Evolutionary conservation across 305 asterid genomes (phyloP), one percentile per base, ranked within the genome.

Genomic region (Fraxinus baroniana): DNA sequence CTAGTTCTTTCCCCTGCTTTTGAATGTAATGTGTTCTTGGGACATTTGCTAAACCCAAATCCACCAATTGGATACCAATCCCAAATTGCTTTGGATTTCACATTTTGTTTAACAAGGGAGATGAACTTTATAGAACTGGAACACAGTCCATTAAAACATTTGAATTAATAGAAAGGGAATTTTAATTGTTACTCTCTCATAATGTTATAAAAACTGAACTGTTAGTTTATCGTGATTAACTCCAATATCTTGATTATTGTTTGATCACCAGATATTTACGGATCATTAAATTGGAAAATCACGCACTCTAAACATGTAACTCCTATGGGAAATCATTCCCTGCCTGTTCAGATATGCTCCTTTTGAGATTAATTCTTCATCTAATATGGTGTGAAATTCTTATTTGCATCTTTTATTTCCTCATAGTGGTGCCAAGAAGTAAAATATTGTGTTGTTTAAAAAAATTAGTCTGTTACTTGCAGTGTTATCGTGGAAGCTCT

Each of bases 401-500:
- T 26, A 66, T 66, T 66, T 66, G 33, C 26, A 30, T 70, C 20
- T 17, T n/a, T 71, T 28, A 49, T 46, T 32, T 30, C 32, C 5
- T 78, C 26, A 76, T 36, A 24, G 66, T 57, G 35, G 57, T 83
- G 85, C 41, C 22, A 72, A 72, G 72, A 74, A 71, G 2, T 18
- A 22, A 35, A 76, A n/a, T 24, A 8, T 52, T n/a, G 36, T 79
- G 66, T 33, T 52, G 30, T 76, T 66, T 20, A 26, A 74, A 39
- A 44, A 32, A 49, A 36, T 44, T 57, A 30, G 17, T 71, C 39
- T 78, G 71, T 79, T 84, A 55, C 62, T 52, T 90, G 91, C 95
- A 94, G 99, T 78, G 99, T 95, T 73, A 94, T 95, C 87, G 97
- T 95, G 84, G 99, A 95, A 90, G 99, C 99, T 74, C 87, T 94